Evolutionary conservation across 768 basidiomycete genomes (phyloP), one percentile per base, ranked within the genome.

Genomic region (Lactarius indigo): DNA sequence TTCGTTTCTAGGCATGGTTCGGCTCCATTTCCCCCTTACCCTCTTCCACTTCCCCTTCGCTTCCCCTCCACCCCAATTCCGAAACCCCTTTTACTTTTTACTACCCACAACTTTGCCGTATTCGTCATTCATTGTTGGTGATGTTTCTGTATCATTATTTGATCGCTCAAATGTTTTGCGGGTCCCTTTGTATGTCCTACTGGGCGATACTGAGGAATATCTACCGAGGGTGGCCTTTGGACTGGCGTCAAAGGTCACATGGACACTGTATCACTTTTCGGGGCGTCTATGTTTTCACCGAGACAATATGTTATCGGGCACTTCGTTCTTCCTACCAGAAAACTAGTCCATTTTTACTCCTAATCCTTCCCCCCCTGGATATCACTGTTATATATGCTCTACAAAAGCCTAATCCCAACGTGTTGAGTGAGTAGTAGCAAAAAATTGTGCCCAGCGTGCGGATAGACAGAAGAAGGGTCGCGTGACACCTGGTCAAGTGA

Each of bases 81-180:
- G n/a, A 42, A 47, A 50, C 20, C 20, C 57, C 23, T 31, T 58
- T 59, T 42, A 26, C 60, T 65, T 56, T 62, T 47, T 56, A 47
- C n/a, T 37, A 59, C 50, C 26, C 61, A 31, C 61, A 63, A 35
- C n/a, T 35, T 54, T 58, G 57, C 52, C 50, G 57, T 66, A 66
- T 57, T n/a, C 47, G 56, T 62, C 61, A 57, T 50, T 57, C 68
- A 59, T 35, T 63, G 37, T 63, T 23, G 64, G 64, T 68, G 68
- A 61, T 41, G 67, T 42, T 62, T 63, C 61, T 67, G 68, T 69
- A 69, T 69, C 65, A 69, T 68, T 69, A 69, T 69, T 68, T 50
- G 61, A 54, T 68, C 57, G 60, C 41, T 52, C 65, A 33, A 66
- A 66, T 65, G 58, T 67, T 66, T 52, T 68, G 57, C 59, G 65